These are phyloP conservation scores for Podaxis sp. DNA, from an alignment of 768 basidiomycete genomes.

Conservation along the genomic window DNA sequence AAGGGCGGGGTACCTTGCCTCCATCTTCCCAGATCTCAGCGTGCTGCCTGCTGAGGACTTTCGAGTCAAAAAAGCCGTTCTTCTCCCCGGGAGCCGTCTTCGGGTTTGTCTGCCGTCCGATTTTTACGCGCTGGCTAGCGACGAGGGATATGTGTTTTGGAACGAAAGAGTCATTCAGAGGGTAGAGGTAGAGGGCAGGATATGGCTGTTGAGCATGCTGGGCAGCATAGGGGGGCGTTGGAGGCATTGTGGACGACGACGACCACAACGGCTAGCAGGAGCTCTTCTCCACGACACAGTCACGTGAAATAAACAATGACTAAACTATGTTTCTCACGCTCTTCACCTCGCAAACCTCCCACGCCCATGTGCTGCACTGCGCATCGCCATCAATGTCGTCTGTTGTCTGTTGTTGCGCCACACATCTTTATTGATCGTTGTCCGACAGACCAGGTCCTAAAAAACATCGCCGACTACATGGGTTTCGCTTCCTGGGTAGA, in stretches of 20 bases:
- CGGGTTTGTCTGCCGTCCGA: constrained; percentile 93
- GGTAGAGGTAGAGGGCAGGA: constrained; percentile 71
- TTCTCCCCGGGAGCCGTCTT: constrained; percentile 91
- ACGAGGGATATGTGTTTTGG: constrained; percentile 90
- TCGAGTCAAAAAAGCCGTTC: constrained; percentile 97
- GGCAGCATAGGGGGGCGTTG: constrained; percentile 24
- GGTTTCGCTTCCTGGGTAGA: not conserved
- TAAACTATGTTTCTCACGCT: not conserved
- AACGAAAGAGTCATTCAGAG: constrained; percentile 90
- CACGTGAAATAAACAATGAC: constrained; percentile 5
- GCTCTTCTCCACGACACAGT: not conserved
- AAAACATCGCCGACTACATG: not conserved
- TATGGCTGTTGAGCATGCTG: constrained; percentile 22
- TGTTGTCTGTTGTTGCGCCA: not conserved
- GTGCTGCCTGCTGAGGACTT: constrained; percentile 89
- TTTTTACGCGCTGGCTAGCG: constrained; percentile 71
- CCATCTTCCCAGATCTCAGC: constrained; percentile 98
- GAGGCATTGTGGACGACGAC: constrained; percentile 11
- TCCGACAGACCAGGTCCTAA: not conserved
- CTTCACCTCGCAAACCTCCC: not conserved
- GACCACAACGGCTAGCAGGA: not conserved
- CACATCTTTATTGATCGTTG: not conserved
- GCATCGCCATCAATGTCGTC: not conserved
- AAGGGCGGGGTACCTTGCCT: constrained; percentile 58
- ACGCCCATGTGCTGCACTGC: not conserved